Evolutionary conservation across 2,329 filamentous ascomycete genomes (phyloP).

Genomic region (Colletotrichum sp.): DNA sequence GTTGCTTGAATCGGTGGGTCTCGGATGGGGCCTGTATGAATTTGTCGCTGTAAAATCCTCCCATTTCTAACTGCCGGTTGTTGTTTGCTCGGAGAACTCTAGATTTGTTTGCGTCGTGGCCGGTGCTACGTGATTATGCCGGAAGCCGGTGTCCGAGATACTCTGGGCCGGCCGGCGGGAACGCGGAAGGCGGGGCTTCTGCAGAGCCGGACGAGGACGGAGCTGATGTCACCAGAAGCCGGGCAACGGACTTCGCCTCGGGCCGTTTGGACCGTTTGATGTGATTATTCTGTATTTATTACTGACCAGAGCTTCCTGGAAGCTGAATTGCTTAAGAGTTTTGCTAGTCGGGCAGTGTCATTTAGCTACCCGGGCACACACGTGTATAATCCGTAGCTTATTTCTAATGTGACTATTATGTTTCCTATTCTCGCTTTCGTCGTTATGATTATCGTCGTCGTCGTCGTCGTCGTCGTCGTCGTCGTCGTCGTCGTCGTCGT

Average conservation of each 20-base stretch:
- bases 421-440: no score
- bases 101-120: background rate
- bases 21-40: background rate
- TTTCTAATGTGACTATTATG: no score
- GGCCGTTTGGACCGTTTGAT: background rate
- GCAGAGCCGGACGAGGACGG: background rate
- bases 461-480: no score
- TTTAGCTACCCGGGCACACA: no score
- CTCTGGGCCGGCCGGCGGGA: background rate
- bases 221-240: background rate
- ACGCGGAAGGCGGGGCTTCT: background rate
- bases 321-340: background rate
- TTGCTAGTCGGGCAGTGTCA: no score
- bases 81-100: background rate
- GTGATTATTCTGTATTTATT: rapidly evolving
- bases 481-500: no score
- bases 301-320: background rate
- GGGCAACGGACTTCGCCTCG: background rate
- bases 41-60: background rate
- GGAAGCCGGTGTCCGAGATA: background rate
- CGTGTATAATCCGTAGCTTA: no score
- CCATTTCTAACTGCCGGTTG: background rate
- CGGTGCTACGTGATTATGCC: background rate
- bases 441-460: no score
- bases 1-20: background rate